phyloP scores from a whole-genome alignment of 108 stramenopile genomes.

The Schizochytrium sp. region DNA sequence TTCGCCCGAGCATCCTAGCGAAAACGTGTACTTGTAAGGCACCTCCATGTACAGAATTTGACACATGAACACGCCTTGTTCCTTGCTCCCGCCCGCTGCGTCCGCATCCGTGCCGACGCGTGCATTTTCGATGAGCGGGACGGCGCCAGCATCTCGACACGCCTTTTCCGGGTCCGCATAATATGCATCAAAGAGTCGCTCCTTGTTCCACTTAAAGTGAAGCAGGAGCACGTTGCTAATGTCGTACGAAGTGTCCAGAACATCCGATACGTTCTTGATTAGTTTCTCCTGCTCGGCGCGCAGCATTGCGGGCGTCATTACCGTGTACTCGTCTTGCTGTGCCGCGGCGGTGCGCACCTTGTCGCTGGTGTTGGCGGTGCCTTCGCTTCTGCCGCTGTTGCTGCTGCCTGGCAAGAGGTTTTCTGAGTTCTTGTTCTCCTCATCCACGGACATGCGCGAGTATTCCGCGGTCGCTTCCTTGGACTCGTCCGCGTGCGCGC shows the following conservation, averaged over 20 bases:
- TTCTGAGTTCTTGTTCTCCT: not conserved
- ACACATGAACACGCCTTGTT: conserved; percentile 67
- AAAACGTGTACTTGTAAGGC: conserved; percentile 48
- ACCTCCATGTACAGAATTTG: conserved; percentile 43
- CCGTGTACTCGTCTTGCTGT: conserved; percentile 27
- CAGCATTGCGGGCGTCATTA: conserved; percentile 29
- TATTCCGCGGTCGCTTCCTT: not conserved
- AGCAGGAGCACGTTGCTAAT: conserved; percentile 78
- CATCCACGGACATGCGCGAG: not conserved
- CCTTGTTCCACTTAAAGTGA: conserved; percentile 79
- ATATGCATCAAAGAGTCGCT: conserved; percentile 73
- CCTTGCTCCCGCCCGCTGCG: conserved; percentile 34
- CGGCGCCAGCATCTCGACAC: conserved; percentile 62
- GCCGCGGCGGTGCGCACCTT: not conserved
- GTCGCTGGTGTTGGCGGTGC: conserved; percentile 29
- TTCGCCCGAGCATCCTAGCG: conserved; percentile 69
- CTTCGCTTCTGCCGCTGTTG: not conserved
- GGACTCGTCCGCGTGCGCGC: too few relatives aligned
- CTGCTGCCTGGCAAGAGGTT: not conserved
- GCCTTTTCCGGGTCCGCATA: conserved; percentile 58
- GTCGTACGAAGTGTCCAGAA: conserved; percentile 64
- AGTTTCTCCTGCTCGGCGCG: conserved; percentile 43
- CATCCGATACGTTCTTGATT: conserved; percentile 61
- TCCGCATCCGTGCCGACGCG: not conserved
- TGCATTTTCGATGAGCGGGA: not conserved